Evolutionary conservation across 345 rosid genomes (phyloP), one percentile per base, ranked within the genome.

Genomic region (Bruguiera gymnorhiza): DNA sequence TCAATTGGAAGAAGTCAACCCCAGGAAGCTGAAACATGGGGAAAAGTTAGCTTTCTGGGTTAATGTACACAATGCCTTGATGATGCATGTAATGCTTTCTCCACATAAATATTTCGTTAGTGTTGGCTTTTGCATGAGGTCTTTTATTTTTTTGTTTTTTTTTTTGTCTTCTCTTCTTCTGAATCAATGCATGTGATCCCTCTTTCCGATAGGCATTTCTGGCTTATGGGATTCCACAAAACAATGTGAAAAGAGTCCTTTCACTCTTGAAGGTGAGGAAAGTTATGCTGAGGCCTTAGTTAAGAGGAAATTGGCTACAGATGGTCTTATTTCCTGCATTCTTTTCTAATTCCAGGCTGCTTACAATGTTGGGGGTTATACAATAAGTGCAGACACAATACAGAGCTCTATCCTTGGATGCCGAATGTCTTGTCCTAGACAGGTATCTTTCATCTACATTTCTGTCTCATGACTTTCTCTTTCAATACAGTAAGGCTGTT

Each of bases 41-140:
- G 99, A 95, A 83, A 92, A 90, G 81, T 77, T 96, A 29, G 97
- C 99, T 23, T 96, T 96, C 80, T 96, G 98, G 99, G 86, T 92
- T 78, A 96, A 96, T 58, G 73, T 92, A 69, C 99, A 96, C 82
- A 96, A 96, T 75, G 89, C 97, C 19, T 72, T 92, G 50, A 94
- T 89, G 76, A 96, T 92, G 99, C 99, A 96, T 85, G 99, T 96
- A 90, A 87, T 61, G 66, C 19, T 75, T 73, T 69, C 52, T 68
- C 70, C 13, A 21, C 27, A 20, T 10, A 21, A 30, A 51, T 48
- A 21, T 21, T 61, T 43, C 1, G 2, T 31, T 61, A 4, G 20
- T 55, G 7, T 56, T 31, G 31, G 56, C 58, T 62, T 51, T 53
- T 57, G 7, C 37, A 7, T 32, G 23, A 52, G 36, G 56, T 70